A percentile compares a stretch with the other conserved stretches of the same genome.
phyloP scores from a whole-genome alignment of 192 early-diverging fungal species.

The Entomortierella lignicola region DNA sequence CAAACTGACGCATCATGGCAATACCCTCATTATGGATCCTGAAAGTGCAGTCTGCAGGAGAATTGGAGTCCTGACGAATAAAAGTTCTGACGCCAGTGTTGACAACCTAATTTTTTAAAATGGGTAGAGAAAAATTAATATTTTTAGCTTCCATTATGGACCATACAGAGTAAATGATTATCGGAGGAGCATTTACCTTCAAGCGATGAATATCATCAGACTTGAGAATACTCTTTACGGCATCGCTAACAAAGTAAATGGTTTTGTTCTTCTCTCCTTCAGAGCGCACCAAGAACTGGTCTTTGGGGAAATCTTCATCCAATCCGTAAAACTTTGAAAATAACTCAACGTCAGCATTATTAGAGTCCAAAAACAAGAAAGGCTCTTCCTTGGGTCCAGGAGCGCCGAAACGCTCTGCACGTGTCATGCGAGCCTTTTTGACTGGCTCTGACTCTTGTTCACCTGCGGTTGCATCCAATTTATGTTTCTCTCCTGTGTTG shows the following conservation, averaged over 20 bases:
- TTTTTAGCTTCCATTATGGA: no score
- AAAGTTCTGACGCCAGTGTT: constrained; percentile 96
- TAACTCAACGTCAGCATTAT: constrained; percentile 67
- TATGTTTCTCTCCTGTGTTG: constrained; percentile 47
- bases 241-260: constrained; percentile 88
- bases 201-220: constrained; percentile 70
- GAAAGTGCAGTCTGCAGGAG: constrained; percentile 69
- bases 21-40: constrained; percentile 76
- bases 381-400: constrained; percentile 78
- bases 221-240: constrained; percentile 79
- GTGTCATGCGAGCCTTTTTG: constrained; percentile 47
- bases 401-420: constrained; percentile 37
- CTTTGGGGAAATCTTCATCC: constrained; percentile 74
- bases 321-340: constrained; percentile 86
- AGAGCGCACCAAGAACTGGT: constrained; percentile 92
- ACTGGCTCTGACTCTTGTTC: constrained; percentile 10
- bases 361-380: constrained; percentile 82
- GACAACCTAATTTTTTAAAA: constrained; percentile 68
- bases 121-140: background rate
- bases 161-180: background rate
- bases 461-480: constrained; percentile 14
- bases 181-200: constrained; percentile 45
- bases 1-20: constrained; percentile 63
- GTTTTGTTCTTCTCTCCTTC: constrained; percentile 73
- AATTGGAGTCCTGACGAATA: constrained; percentile 74